phyloP scores from a whole-genome alignment of 2,329 filamentous ascomycete species.

The Microdochium trichocladiopsis region DNA sequence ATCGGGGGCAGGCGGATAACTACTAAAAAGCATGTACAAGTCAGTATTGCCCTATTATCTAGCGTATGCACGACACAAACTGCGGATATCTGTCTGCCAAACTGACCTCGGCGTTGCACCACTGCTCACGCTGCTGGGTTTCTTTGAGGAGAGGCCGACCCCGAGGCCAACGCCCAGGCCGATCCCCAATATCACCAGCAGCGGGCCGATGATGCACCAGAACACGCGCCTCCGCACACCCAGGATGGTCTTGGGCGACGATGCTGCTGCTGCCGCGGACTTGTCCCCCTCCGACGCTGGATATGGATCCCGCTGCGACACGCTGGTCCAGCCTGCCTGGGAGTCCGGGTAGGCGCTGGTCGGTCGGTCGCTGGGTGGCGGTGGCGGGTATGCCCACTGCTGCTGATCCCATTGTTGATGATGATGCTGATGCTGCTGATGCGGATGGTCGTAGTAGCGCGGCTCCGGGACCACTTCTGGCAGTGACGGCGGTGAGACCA shows the following conservation, averaged over 20 bases:
- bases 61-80: constrained; percentile 1
- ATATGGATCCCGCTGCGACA: background rate
- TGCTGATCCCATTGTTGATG: background rate
- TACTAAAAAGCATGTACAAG: background rate
- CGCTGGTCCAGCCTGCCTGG: background rate
- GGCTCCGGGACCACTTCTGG: background rate
- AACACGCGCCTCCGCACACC: constrained; percentile 13
- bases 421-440: background rate
- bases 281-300: background rate
- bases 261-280: background rate
- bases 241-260: constrained; percentile 6
- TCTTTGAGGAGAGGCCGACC: constrained; percentile 9
- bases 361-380: background rate
- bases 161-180: constrained; percentile 16
- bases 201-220: constrained; percentile 15
- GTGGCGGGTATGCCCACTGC: background rate
- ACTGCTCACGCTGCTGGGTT: background rate
- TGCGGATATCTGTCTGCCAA: constrained; percentile 1
- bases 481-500: background rate
- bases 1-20: constrained; percentile 5
- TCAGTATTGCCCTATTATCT: background rate
- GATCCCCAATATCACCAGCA: constrained; percentile 12
- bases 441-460: background rate
- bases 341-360: background rate
- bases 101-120: background rate